Percentiles rank a stretch among this genome's conserved stretches.
Conservation (phyloP, 176 grass and related monocot species). For the Carex cristatella region DNA sequence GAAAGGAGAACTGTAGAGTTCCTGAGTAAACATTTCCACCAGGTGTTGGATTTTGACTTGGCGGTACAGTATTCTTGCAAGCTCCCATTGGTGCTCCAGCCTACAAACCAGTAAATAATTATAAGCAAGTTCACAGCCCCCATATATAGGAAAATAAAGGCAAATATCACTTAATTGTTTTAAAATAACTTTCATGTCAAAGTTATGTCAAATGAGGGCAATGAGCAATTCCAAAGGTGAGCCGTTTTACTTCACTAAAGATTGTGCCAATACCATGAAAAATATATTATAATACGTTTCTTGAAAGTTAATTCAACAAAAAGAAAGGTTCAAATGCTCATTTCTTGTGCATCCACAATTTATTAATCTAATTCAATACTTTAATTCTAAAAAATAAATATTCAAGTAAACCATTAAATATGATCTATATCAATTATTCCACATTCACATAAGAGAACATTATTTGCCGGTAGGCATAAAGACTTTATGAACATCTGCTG, state of each 20-base stretch:
- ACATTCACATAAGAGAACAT: background rate
- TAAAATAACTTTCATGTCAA: background rate
- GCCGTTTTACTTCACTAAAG: background rate
- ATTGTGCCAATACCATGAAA: background rate
- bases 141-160: no score
- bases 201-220: background rate
- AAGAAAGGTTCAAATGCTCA: background rate
- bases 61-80: conserved; percentile 45
- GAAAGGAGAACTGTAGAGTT: conserved; percentile 56
- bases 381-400: background rate
- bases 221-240: background rate
- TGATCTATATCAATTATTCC: background rate
- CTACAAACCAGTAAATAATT: conserved; percentile 30
- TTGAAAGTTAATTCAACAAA: background rate
- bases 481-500: background rate
- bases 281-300: background rate
- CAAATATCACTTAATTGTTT: background rate
- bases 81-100: conserved; percentile 37
- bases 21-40: conserved; percentile 61
- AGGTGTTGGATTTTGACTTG: conserved; percentile 33
- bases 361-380: background rate
- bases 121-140: background rate
- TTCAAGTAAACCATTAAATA: background rate
- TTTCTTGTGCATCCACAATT: background rate
- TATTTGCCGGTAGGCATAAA: background rate